Base-by-base conservation (phyloP, 352 stramenopile species). In the Blastocystis sp. region DNA sequence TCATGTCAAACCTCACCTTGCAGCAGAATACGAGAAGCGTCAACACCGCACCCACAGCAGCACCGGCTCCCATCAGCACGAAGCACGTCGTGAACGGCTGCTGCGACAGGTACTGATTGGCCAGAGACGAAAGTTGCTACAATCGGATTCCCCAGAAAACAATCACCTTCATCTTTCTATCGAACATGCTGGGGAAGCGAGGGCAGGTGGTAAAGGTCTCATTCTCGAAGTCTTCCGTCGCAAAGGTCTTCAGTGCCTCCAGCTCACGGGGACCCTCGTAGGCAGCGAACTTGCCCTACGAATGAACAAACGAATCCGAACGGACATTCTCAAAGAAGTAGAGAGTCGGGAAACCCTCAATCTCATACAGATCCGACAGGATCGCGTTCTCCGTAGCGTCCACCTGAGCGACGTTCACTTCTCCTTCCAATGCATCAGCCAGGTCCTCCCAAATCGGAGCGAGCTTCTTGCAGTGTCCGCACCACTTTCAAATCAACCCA, bases 391-490 rank as follows among this genome's bases (percentile, higher is more conserved):
- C 51, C 7, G 75, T 85, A 2, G 75, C 75, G n/a, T 85, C 75
- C 40, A 85, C 75, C 53, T 85, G 24, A 44, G 75, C 75, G 24
- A 85, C 65, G 38, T 85, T 85, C 14, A 85, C 40, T 42, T 85
- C 57, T 21, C 53, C 53, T 29, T 72, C 29, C 11, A 72, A 16
- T 4, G 36, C 75, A 34, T 72, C 57, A 51, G 75, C 75, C 1
- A 85, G 36, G 18, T 85, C 48, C 29, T 85, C 75, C 75, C 75
- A 85, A 9, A 51, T 48, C 7, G 75, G 75, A 24, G 75, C 75
- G 16, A 85, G 56, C 27, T 46, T 85, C 53, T 85, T 85, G 42
- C 75, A 85, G 46, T 85, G 75, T 54, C 75, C 75, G 40, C 75
- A 85, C 75, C 75, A 85, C 75, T 85, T 73, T 32, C 4, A 9